Conservation (phyloP, 228 moss, liverwort and hornwort species). For the Sphagnum fallax region DNA sequence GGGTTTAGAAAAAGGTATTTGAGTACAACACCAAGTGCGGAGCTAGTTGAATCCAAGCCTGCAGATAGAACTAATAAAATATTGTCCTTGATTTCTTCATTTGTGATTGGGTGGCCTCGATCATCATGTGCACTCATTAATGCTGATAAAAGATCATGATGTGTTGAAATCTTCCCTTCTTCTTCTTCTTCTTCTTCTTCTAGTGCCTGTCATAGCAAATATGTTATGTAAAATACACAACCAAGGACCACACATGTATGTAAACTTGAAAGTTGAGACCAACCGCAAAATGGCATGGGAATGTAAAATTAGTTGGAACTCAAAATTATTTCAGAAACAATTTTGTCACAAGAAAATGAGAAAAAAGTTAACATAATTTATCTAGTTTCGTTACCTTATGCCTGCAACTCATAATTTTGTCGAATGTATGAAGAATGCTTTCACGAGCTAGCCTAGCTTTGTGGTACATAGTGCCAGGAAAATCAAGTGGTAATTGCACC, state of each 20-base stretch:
- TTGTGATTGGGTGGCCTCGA: conserved; percentile 8
- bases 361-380: not conserved
- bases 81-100: conserved; percentile 34
- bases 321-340: too few relatives aligned
- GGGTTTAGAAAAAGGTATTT: conserved; percentile 25
- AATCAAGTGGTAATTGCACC: conserved; percentile 18
- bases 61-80: conserved; percentile 18
- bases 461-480: conserved; percentile 27
- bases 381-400: conserved; percentile 10
- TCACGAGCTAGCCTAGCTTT: conserved; percentile 13
- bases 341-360: not conserved
- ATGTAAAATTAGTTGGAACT: too few relatives aligned
- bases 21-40: conserved; percentile 19
- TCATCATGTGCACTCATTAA: conserved; percentile 22
- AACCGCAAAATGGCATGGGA: too few relatives aligned
- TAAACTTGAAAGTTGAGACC: too few relatives aligned
- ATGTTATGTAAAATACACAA: not conserved
- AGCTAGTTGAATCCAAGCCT: conserved; percentile 27
- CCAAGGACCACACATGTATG: not conserved
- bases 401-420: conserved; percentile 17
- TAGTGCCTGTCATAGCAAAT: not conserved
- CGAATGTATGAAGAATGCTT: not conserved
- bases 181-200: conserved; percentile 20
- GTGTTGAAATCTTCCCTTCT: conserved; percentile 4
- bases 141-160: conserved; percentile 18